Conservation (phyloP, 1,139 yeast genomes). For the Taphrina wiesneri region DNA sequence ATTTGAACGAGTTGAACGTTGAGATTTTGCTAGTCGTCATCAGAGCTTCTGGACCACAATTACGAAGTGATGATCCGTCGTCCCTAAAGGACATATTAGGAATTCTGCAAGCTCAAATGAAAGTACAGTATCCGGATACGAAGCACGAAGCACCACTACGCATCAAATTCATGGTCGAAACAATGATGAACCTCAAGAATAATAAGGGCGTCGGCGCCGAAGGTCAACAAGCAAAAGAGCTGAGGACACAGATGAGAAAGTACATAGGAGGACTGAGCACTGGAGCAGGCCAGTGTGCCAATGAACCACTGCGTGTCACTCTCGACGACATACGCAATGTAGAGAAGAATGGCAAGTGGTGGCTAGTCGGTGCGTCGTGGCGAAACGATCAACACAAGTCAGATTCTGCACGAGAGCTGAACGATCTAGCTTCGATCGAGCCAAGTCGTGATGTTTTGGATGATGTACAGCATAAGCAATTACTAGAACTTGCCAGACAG, state of each 20-base stretch:
- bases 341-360: conserved; percentile 90
- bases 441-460: conserved; percentile 52
- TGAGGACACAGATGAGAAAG: conserved; percentile 66
- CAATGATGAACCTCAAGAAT: conserved; percentile 80
- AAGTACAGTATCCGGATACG: conserved; percentile 48
- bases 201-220: conserved; percentile 53
- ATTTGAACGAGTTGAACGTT: conserved; percentile 69
- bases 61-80: conserved; percentile 85
- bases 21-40: conserved; percentile 73
- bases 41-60: conserved; percentile 68
- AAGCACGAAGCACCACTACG: conserved; percentile 52
- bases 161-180: conserved; percentile 78
- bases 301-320: conserved; percentile 82
- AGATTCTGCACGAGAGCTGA: not conserved
- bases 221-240: conserved; percentile 52
- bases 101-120: conserved; percentile 55
- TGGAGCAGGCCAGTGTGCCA: conserved; percentile 49
- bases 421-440: not conserved
- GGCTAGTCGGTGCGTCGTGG: conserved; percentile 99
- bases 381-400: conserved; percentile 50
- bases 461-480: conserved; percentile 62
- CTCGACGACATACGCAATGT: conserved; percentile 77
- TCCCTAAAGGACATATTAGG: conserved; percentile 78
- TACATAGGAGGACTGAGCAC: conserved; percentile 54
- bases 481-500: conserved; percentile 80